Base-by-base conservation (phyloP, 805 yeast genomes). In the Ogataea pini region DNA sequence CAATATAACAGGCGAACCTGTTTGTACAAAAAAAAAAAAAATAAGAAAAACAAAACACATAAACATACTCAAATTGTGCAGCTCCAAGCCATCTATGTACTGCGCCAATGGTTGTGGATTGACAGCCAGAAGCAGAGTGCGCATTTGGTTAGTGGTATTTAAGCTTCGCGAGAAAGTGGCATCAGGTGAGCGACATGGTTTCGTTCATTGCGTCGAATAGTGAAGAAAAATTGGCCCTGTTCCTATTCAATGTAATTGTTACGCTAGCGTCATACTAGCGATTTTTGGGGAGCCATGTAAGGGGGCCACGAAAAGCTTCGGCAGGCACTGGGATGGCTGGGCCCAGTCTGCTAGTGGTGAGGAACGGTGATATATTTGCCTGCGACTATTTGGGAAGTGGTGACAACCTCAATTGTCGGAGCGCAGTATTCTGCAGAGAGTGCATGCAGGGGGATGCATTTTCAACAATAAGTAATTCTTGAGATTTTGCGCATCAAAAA, bases 201-300 rank as follows among this genome's bases (percentile, higher is more conserved):
- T n/a, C n/a, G n/a, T n/a, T n/a, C n/a, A n/a, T n/a, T n/a, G n/a
- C n/a, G n/a, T n/a, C n/a, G n/a, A n/a, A n/a, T 8, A 22, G 25
- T 22, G 7, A 22, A 22, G 8, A 22, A 22, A 22, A 22, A 22
- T 5, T 22, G 25, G 25, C 25, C 25, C 25, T 22, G 25, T 22
- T 22, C 25, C 25, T 22, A n/a, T 7, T 17, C 10, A 8, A 8
- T 17, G 7, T 4, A n/a, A n/a, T 17, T 13, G n/a, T 18, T 34
- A 13, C 13, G 37, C 37, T 14, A 10, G 37, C 37, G 37, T 34
- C 37, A 34, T 34, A 34, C 37, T 34, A 34, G 37, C 37, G 37
- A 34, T 19, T 19, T n/a, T 17, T 20, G 24, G 37, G 10, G n/a
- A 20, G 7, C 24, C n/a, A 34, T 34, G 37, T 34, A 34, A 18